A percentile compares a stretch with the other conserved stretches of the same genome.
These are phyloP conservation scores for Vaccinium myrtillus DNA, from an alignment of 148 eudicot genomes.

Conservation along the genomic window DNA sequence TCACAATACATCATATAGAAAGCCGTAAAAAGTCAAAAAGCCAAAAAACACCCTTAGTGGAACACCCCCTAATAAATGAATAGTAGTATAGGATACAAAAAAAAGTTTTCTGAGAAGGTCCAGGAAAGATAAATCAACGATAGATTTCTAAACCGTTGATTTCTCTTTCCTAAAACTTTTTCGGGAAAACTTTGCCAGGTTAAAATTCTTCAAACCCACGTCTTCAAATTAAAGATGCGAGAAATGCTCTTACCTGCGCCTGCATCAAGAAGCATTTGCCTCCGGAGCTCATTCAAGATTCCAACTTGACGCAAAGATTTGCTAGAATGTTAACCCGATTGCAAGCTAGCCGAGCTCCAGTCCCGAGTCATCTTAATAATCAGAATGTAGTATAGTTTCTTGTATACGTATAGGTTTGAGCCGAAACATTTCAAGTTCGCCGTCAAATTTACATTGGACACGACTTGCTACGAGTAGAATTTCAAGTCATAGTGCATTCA, in stretches of 20 bases:
- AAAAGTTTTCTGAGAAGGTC: too few species aligned
- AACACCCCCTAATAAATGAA: too few species aligned
- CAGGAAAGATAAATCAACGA: too few species aligned
- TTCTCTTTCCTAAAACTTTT: too few species aligned
- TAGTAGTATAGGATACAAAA: too few species aligned
- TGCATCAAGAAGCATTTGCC: too few species aligned
- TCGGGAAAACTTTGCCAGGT: not conserved
- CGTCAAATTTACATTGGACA: not conserved
- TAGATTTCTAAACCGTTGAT: too few species aligned
- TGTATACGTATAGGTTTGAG: not conserved
- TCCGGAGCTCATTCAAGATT: not conserved
- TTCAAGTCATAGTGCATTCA: not conserved
- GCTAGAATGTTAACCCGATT: not conserved
- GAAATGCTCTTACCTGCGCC: too few species aligned
- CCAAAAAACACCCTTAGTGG: too few species aligned
- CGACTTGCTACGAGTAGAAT: not conserved
- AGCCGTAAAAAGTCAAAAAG: too few species aligned
- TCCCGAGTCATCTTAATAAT: not conserved
- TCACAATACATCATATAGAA: too few species aligned
- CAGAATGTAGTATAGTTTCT: not conserved
- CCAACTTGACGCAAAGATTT: not conserved
- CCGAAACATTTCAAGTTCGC: not conserved
- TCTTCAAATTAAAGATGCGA: not conserved
- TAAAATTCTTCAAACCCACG: not conserved
- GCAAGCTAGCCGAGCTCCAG: not conserved